Base-by-base conservation (phyloP, 73 alveolate genomes). In the Paramecium pentaurelia region DNA sequence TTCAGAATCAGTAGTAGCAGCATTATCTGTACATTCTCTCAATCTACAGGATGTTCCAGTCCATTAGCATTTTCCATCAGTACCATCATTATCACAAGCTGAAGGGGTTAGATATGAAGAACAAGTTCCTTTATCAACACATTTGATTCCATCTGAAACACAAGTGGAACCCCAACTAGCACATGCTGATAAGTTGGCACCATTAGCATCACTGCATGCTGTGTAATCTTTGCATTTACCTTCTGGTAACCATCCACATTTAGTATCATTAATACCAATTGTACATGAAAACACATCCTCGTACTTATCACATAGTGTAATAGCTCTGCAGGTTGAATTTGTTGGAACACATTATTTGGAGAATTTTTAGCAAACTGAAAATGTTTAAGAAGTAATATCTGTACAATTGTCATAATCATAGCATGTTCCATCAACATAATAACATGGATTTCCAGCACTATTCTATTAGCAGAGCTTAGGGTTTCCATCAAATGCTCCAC, bases 11-110 rank as follows among this genome's bases (percentile, higher is more conserved):
- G 58, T 44, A 5, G 91, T 80, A 37, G 87, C 60, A 6, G 10
- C 49, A 8, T 40, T 47, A 80, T 80, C 91, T 44, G 77, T 47
- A 45, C 91, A 80, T 80, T 80, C 77, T 80, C 91, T 80, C 30
- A 80, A 80, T 80, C 91, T 80, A n/a, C 91, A 80, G 6, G 91
- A 8, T 14, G 91, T 75, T 20, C 75, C 73, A 80, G 47, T 36
- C 71, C 73, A 80, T 20, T 22, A 38, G 37, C 91, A 80, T 0
- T 0, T 0, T 45, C 91, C 91, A 80, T 80, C 91, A 20, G 91
- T 80, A 38, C 91, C 91, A 2, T 30, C 27, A 80, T 80, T 47
- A 32, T n/a, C 38, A 80, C 91, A 80, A 25, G 91, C 36, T 22
- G 49, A 3, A 14, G 49, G 6, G 0, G 91, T 80, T 28, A 80